Conservation (phyloP, 306 rosid genomes). For the Macrotyloma uniflorum region DNA sequence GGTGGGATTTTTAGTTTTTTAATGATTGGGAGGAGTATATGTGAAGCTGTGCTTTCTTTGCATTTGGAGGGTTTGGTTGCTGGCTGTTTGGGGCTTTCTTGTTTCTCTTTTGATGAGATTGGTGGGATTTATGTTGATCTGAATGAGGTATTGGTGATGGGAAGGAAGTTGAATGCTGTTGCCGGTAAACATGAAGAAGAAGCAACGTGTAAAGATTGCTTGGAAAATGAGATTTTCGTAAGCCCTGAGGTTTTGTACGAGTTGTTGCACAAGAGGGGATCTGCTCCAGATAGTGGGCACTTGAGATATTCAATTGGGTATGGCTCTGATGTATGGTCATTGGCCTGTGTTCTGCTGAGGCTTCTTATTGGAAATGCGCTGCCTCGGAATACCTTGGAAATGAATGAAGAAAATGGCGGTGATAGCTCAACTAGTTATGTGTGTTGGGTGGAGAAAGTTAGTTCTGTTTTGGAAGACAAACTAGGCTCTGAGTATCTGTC, state of each 20-base stretch:
- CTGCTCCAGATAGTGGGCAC: conserved; percentile 43
- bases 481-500: conserved; percentile 57
- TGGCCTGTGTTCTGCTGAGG: conserved; percentile 63
- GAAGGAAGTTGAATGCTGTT: conserved; percentile 54
- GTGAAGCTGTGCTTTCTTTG: conserved; percentile 70
- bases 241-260: conserved; percentile 71
- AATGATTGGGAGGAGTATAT: conserved; percentile 52
- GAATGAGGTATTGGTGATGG: conserved; percentile 60
- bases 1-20: conserved; percentile 53
- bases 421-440: conserved; percentile 46
- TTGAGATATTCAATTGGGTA: conserved; percentile 46
- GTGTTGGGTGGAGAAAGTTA: conserved; percentile 65
- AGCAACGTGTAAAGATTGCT: conserved; percentile 27
- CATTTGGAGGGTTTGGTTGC: conserved; percentile 61
- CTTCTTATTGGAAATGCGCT: conserved; percentile 62
- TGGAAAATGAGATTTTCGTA: conserved; percentile 45
- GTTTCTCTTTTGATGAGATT: conserved; percentile 66
- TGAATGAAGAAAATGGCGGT: conserved; percentile 39
- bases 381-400: conserved; percentile 41
- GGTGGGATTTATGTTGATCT: conserved; percentile 66
- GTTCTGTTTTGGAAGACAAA: conserved; percentile 56
- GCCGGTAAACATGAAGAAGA: conserved; percentile 35
- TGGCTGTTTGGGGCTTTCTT: conserved; percentile 64
- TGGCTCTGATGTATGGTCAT: conserved; percentile 79
- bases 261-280: conserved; percentile 51